Conservation (phyloP, 495 filamentous ascomycete species). For the Hypoxylon subgilvum region DNA sequence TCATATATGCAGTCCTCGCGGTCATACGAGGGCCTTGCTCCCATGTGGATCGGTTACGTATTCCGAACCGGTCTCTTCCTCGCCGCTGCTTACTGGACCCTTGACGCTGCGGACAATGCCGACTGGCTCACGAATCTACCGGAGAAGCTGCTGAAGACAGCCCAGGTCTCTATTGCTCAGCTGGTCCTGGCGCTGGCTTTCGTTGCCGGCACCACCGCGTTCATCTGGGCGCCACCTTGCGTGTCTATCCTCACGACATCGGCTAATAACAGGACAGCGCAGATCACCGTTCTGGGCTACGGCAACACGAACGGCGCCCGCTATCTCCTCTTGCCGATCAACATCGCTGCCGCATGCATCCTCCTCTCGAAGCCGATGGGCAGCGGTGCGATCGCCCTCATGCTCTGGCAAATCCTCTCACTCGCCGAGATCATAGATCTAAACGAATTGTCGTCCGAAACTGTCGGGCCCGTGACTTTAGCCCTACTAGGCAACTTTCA, state of each 20-base stretch:
- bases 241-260: slow-evolving; percentile 61
- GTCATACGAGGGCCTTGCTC: slow-evolving; percentile 84
- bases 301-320: slow-evolving; percentile 90
- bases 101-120: slow-evolving; percentile 89
- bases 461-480: slow-evolving; percentile 83
- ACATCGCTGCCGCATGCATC: slow-evolving; percentile 74
- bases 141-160: slow-evolving; percentile 67
- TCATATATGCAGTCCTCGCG: slow-evolving; percentile 75
- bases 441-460: slow-evolving; percentile 67
- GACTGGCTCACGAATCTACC: slow-evolving; percentile 72
- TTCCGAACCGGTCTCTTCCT: slow-evolving; percentile 79
- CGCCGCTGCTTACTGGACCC: slow-evolving; percentile 81
- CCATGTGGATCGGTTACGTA: slow-evolving; percentile 79
- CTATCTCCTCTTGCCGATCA: slow-evolving; percentile 82
- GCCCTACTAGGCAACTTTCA: slow-evolving; percentile 86
- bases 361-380: slow-evolving; percentile 96
- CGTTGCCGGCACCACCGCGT: slow-evolving; percentile 68
- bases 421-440: slow-evolving; percentile 87
- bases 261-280: slow-evolving; percentile 43
- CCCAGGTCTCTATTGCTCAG: slow-evolving; percentile 77
- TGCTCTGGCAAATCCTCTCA: slow-evolving; percentile 83
- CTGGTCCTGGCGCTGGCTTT: slow-evolving; percentile 77
- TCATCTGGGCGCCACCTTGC: slow-evolving; percentile 76
- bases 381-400: slow-evolving; percentile 76
- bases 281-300: slow-evolving; percentile 84